These are phyloP conservation scores for Starmerella potacharoeniae DNA, from an alignment of 805 yeast genomes.

Conservation along the genomic window DNA sequence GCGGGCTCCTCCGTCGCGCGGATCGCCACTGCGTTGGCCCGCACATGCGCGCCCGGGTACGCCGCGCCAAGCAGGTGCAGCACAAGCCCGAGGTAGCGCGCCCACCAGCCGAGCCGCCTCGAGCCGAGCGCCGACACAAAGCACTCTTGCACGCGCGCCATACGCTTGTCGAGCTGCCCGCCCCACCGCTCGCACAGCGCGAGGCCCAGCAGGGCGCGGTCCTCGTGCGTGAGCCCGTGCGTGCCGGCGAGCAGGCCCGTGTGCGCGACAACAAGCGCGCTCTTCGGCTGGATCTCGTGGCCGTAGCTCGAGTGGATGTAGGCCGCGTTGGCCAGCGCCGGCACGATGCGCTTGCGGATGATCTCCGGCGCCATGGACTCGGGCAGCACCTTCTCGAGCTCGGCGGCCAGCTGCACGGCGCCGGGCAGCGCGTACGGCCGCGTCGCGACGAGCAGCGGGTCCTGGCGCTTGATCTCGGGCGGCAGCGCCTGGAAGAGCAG, in stretches of 20 bases:
- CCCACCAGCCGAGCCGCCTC: conserved; percentile 52
- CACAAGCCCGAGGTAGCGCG: conserved; percentile 56
- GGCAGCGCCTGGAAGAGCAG: conserved; percentile 54
- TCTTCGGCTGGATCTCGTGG: conserved; percentile 62
- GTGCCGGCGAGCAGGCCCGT: conserved; percentile 66
- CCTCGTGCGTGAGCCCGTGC: conserved; percentile 63
- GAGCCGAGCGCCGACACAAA: conserved; percentile 13
- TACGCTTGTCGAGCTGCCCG: conserved; percentile 40
- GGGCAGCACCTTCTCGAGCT: conserved; percentile 50
- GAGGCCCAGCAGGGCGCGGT: conserved; percentile 58
- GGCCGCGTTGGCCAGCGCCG: conserved; percentile 62
- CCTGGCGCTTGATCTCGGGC: conserved; percentile 46
- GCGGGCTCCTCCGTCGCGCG: conserved; percentile 7
- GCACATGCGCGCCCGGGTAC: conserved; percentile 68
- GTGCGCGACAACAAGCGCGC: conserved; percentile 60
- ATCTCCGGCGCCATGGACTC: conserved; percentile 43
- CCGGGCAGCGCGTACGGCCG: conserved; percentile 60
- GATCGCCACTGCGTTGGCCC: conserved; percentile 33
- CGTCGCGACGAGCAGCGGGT: conserved; percentile 59
- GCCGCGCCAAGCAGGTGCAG: conserved; percentile 73
- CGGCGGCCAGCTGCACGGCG: conserved; percentile 43
- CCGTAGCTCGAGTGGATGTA: conserved; percentile 70
- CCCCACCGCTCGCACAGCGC: conserved; percentile 77
- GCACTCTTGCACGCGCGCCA: background rate
- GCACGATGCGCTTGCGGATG: conserved; percentile 48